These are phyloP conservation scores for Xylaria scruposa DNA, from an alignment of 495 filamentous ascomycete genomes.

Conservation along the genomic window DNA sequence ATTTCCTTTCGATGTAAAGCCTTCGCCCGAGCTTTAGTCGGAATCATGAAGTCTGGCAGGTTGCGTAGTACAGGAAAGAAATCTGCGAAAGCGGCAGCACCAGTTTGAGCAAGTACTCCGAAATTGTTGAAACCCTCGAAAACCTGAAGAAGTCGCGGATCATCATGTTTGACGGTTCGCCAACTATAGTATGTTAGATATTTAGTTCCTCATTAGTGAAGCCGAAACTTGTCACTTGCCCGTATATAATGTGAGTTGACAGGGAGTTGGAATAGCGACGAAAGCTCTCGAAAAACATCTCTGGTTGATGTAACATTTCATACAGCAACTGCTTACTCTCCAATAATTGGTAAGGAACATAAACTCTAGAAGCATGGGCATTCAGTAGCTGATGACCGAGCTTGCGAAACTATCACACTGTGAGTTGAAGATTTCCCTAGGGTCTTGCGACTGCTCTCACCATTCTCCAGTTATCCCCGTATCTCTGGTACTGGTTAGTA, in stretches of 20 bases:
- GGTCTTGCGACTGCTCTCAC: neutral
- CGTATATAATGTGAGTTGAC: conserved; percentile 1
- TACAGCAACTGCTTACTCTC: neutral
- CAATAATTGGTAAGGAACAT: neutral
- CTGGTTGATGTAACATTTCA: neutral
- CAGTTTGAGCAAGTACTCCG: neutral
- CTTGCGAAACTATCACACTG: neutral
- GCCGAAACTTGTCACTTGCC: neutral
- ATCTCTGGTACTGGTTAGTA: neutral
- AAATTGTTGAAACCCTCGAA: neutral
- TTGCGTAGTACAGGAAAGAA: neutral
- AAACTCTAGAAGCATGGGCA: neutral
- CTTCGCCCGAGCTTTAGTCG: neutral
- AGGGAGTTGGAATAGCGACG: neutral
- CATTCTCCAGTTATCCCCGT: neutral
- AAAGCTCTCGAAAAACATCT: neutral
- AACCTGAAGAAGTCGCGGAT: conserved; percentile 3
- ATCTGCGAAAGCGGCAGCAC: neutral
- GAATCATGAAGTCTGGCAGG: conserved; percentile 4
- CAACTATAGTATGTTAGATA: neutral
- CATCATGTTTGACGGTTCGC: neutral
- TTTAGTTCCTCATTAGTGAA: neutral
- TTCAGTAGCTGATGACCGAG: neutral
- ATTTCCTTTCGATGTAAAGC: neutral
- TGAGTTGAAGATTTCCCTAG: neutral